phyloP scores from a whole-genome alignment of 345 rosid genomes.

The Citrus inodora region DNA sequence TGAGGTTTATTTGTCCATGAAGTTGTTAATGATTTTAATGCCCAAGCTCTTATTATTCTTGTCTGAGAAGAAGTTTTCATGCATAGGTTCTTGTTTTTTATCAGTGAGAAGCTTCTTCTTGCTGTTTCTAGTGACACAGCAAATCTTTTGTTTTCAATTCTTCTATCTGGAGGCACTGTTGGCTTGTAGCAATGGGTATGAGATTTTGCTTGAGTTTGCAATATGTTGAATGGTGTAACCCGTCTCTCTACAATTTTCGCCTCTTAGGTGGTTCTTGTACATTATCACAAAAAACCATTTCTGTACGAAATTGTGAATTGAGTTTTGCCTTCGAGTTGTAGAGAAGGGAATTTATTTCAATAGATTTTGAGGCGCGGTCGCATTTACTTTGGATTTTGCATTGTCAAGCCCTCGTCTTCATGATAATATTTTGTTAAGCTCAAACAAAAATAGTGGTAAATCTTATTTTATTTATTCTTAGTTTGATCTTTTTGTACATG shows the following conservation, averaged over 20 bases:
- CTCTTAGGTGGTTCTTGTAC: slow-evolving; percentile 44
- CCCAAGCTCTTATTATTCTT: slow-evolving; percentile 13
- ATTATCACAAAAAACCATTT: slow-evolving; percentile 32
- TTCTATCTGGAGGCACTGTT: slow-evolving; percentile 19
- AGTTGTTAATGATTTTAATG: slow-evolving; percentile 10
- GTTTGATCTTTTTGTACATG: neutral
- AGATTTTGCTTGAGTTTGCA: slow-evolving; percentile 26
- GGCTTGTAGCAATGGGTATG: slow-evolving; percentile 22
- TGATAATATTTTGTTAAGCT: neutral
- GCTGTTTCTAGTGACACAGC: slow-evolving; percentile 30
- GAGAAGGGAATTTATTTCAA: slow-evolving; percentile 17
- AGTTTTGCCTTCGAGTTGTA: slow-evolving; percentile 32
- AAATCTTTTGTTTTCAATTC: slow-evolving; percentile 20
- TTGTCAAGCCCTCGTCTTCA: neutral
- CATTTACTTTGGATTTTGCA: neutral
- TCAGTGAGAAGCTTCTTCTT: slow-evolving; percentile 20
- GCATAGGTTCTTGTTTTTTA: slow-evolving; percentile 7
- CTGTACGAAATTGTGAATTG: slow-evolving; percentile 38
- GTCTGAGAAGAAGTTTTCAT: slow-evolving; percentile 17
- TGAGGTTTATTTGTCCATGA: slow-evolving; percentile 34
- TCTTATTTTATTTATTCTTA: neutral
- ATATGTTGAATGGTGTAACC: slow-evolving; percentile 17
- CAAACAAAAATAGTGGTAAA: neutral
- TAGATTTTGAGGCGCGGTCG: neutral
- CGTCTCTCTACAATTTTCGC: slow-evolving; percentile 16